Evolutionary conservation across 2,329 filamentous ascomycete species (phyloP).

Genomic region (Aurifilum marmelostoma): DNA sequence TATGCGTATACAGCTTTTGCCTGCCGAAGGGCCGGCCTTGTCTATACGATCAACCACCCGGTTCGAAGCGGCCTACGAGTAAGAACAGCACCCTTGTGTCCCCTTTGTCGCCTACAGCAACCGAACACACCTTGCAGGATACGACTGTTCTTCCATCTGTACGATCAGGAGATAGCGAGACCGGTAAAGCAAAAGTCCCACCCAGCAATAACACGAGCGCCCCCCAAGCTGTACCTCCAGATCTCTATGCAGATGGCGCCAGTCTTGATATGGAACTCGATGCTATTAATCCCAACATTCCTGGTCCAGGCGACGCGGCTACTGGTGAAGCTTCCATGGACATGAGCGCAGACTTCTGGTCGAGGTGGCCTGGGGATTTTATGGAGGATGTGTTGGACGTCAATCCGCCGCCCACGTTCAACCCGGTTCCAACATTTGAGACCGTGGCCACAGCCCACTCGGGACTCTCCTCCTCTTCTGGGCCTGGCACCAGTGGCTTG

Average conservation of each 20-base stretch:
- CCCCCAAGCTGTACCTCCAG: background rate
- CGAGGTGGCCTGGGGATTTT: background rate
- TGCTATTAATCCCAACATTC: background rate
- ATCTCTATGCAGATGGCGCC: conserved; percentile 4
- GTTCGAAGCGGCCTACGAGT: background rate
- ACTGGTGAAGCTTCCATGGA: background rate
- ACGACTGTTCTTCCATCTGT: background rate
- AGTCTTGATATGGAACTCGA: background rate
- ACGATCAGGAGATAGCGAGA: background rate
- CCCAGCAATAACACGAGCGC: background rate
- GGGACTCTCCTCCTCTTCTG: background rate
- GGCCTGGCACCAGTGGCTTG: background rate
- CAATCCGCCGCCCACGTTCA: background rate
- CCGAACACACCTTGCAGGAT: background rate
- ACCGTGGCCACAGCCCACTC: background rate
- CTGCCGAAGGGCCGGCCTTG: background rate
- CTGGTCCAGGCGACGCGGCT: background rate
- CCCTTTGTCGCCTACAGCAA: background rate
- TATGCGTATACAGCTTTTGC: background rate
- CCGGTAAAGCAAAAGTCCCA: background rate
- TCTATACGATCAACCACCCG: background rate
- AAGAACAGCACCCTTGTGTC: background rate
- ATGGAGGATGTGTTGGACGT: background rate
- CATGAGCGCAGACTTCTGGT: background rate
- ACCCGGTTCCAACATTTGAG: background rate